These are phyloP conservation scores for Podosphaera fusca DNA, from an alignment of 2,329 filamentous ascomycete genomes.

Conservation along the genomic window DNA sequence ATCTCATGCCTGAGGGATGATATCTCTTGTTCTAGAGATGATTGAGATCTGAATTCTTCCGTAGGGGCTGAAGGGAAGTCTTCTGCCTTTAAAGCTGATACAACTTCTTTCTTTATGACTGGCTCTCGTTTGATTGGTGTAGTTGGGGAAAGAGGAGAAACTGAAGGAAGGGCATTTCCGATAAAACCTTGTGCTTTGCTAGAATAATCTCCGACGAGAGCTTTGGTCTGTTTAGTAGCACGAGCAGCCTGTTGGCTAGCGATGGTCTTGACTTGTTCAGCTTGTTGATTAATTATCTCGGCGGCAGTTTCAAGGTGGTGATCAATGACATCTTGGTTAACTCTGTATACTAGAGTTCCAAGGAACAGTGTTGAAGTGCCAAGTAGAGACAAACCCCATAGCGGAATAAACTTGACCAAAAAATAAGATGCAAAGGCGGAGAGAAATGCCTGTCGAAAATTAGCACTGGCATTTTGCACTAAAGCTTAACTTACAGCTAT, in stretches of 20 bases:
- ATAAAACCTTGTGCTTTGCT: slow-evolving; percentile 43
- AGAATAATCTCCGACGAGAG: slow-evolving; percentile 44
- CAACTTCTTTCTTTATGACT: slow-evolving; percentile 12
- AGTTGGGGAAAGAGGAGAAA: slow-evolving; percentile 9
- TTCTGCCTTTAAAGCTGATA: slow-evolving; percentile 14
- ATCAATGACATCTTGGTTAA: slow-evolving; percentile 49
- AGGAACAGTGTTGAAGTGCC: slow-evolving; percentile 36
- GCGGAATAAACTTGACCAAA: slow-evolving; percentile 44
- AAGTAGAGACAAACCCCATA: slow-evolving; percentile 44
- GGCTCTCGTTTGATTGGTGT: slow-evolving; percentile 10
- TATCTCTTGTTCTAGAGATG: too few relatives aligned
- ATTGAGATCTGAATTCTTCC: background rate
- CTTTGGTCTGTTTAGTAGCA: slow-evolving; percentile 39
- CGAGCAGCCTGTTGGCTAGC: slow-evolving; percentile 41
- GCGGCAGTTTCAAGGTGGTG: slow-evolving; percentile 33
- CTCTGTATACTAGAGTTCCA: slow-evolving; percentile 37
- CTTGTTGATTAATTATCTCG: slow-evolving; percentile 36
- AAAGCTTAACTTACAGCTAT: slow-evolving; percentile 26
- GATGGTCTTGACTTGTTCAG: slow-evolving; percentile 34
- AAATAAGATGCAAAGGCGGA: slow-evolving; percentile 42
- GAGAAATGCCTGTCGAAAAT: slow-evolving; percentile 27
- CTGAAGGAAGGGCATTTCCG: slow-evolving; percentile 20
- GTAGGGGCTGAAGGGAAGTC: slow-evolving; percentile 10
- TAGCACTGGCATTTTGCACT: slow-evolving; percentile 1
- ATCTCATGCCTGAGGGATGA: too few relatives aligned